Evolutionary conservation across 2,329 filamentous ascomycete species (phyloP), one percentile per base, ranked within the genome.

Genomic region (Tolypocladium guangdongense): DNA sequence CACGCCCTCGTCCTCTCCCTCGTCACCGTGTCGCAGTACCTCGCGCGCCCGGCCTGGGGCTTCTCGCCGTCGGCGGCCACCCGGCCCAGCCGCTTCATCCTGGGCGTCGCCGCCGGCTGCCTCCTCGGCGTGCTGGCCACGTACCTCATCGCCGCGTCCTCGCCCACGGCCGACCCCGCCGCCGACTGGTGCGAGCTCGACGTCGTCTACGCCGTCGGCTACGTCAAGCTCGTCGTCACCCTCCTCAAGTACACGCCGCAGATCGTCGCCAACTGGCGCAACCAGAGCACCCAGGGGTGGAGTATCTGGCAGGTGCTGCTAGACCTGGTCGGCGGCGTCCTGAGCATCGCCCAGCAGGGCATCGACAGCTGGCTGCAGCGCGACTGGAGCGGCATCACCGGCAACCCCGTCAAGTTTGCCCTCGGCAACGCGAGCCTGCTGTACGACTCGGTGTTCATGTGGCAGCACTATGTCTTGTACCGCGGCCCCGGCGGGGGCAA

Each of bases 211-310:
- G 80, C 86, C 14, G 73, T 95, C 35, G 89, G 88, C 43, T 95
- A 95, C 66, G 85, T 95, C 66, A 99, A 99, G 72, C 77, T 99
- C 36, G 69, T 91, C 52, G 82, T 95, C 59, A 96, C 92, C 0
- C 73, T 96, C 30, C 80, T 95, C 71, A 99, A 99, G 73, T 97
- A 96, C 71, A 84, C 89, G 48, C 93, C 93, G 6, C 90, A 96
- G 74, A 82, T 88, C 38, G 77, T 87, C 63, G 78, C 86, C 61
- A 97, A 97, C 73, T 90, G 86, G 67, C 83, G 84, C 62, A 90
- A 92, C 63, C 81, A 86, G 65, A 95, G 88, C 54, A 97, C 93
- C 1, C 72, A 79, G 22, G 93, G 93, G 38, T 97, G 92, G 90
- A 87, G 83, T 62, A 96, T 96, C 59, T 74, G 74, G 56, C 86